Conservation (phyloP, 192 early-diverging fungal genomes). For the Rhizophlyctis rosea region DNA sequence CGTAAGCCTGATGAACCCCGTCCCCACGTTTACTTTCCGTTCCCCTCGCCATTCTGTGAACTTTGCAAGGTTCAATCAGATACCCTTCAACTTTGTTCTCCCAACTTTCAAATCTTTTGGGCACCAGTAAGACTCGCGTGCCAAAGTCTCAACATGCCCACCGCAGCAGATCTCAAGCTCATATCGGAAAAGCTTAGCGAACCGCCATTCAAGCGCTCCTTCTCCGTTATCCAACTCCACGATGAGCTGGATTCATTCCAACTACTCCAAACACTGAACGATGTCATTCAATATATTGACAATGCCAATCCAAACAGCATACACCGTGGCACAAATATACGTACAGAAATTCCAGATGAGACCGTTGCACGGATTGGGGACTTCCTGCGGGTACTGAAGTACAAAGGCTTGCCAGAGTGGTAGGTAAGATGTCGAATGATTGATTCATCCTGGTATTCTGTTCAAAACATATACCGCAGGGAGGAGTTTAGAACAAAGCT, state of each 20-base stretch:
- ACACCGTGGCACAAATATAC: constrained; percentile 37
- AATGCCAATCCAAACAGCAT: constrained; percentile 29
- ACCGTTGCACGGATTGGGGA: constrained; percentile 39
- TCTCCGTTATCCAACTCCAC: constrained; percentile 51
- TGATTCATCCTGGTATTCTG: too few relatives aligned
- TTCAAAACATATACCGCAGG: constrained; percentile 15
- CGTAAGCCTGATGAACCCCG: too few relatives aligned
- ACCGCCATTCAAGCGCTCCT: constrained; percentile 43
- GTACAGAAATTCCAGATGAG: constrained; percentile 48
- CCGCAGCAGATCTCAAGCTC: constrained; percentile 32
- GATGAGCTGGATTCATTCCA: constrained; percentile 47
- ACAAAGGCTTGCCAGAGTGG: constrained; percentile 36
- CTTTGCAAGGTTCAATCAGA: too few relatives aligned
- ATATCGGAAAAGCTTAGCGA: constrained; percentile 29
- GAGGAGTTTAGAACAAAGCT: constrained; percentile 35
- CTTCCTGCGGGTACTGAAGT: constrained; percentile 52
- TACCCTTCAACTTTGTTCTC: too few relatives aligned
- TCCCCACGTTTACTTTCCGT: too few relatives aligned
- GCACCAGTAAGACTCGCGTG: too few relatives aligned
- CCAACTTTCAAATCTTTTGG: constrained; percentile 5
- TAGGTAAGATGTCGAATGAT: too few relatives aligned
- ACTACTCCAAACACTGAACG: constrained; percentile 43
- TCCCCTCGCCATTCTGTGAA: too few relatives aligned
- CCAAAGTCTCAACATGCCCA: neutral
- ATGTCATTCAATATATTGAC: constrained; percentile 47